Evolutionary conservation across 305 asterid species (phyloP).

Genomic region (Solanum hybrid): DNA sequence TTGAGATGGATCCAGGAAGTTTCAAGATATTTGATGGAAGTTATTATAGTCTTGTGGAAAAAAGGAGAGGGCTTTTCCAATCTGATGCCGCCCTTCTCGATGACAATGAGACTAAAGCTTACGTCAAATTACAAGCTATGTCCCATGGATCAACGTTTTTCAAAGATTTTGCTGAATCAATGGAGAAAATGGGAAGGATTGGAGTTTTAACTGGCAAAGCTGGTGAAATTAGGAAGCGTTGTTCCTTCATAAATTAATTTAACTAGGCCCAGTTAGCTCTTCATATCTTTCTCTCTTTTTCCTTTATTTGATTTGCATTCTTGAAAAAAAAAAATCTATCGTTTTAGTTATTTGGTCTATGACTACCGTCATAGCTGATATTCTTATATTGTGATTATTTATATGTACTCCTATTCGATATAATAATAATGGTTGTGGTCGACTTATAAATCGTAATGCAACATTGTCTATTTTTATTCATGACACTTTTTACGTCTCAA

Average conservation of each 20-base stretch:
- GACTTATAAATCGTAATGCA: neutral
- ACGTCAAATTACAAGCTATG: neutral
- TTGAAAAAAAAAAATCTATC: neutral
- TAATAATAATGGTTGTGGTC: neutral
- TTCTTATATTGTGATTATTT: neutral
- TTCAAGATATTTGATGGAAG: neutral
- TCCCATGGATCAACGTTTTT: neutral
- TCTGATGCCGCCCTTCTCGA: slow-evolving; percentile 3
- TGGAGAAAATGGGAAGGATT: slow-evolving; percentile 2
- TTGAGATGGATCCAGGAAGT: slow-evolving; percentile 1
- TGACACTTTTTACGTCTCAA: neutral
- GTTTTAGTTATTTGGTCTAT: neutral
- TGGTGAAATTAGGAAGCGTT: slow-evolving; percentile 4
- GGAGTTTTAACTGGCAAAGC: neutral
- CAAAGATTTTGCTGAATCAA: neutral
- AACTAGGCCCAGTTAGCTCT: neutral
- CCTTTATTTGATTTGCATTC: neutral
- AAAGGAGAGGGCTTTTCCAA: neutral
- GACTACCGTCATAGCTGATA: neutral
- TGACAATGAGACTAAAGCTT: neutral
- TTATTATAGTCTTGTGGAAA: neutral
- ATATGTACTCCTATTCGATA: neutral
- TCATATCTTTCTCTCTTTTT: neutral
- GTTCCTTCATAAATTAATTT: neutral
- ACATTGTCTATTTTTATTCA: neutral